These are phyloP conservation scores for Epichloe sylvatica DNA, from an alignment of 2,329 filamentous ascomycete genomes.

Conservation along the genomic window DNA sequence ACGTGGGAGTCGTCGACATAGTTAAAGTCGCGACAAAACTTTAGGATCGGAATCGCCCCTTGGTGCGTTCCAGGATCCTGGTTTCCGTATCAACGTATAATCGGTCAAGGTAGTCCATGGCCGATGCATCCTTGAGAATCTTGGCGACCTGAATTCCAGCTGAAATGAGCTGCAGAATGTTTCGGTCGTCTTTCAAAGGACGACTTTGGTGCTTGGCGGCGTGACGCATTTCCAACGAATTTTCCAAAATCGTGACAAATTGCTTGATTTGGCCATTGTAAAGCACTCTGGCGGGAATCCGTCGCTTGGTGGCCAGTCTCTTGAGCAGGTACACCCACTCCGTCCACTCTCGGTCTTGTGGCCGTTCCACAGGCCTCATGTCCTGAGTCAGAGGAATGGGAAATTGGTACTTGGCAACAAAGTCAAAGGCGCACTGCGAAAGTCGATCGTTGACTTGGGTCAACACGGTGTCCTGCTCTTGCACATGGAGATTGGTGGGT, in stretches of 20 bases:
- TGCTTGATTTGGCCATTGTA: conserved; percentile 89
- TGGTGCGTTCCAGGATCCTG: conserved; percentile 55
- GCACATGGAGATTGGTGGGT: conserved; percentile 66
- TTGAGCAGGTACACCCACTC: conserved; percentile 86
- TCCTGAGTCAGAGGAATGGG: conserved; percentile 73
- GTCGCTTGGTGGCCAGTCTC: conserved; percentile 69
- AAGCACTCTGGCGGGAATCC: conserved; percentile 69
- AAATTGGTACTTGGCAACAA: conserved; percentile 83
- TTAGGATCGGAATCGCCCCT: conserved; percentile 20
- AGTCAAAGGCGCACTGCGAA: conserved; percentile 77
- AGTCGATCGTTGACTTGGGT: conserved; percentile 71
- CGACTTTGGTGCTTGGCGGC: conserved; percentile 71
- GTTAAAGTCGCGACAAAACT: conserved; percentile 3
- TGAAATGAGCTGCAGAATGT: conserved; percentile 76
- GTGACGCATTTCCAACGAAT: conserved; percentile 77
- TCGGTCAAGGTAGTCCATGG: conserved; percentile 70
- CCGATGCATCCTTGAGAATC: conserved; percentile 69
- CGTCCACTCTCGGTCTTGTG: conserved; percentile 74
- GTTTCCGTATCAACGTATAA: conserved; percentile 73
- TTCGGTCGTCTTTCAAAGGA: conserved; percentile 75
- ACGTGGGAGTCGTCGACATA: conserved; percentile 8
- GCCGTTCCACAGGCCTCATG: conserved; percentile 60
- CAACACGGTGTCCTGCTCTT: conserved; percentile 74
- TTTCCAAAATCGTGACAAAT: conserved; percentile 76
- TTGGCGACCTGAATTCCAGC: conserved; percentile 79